Percentiles rank a stretch among this genome's conserved stretches.
These are phyloP conservation scores for Lactarius trivialis DNA, from an alignment of 768 basidiomycete genomes.

Conservation along the genomic window DNA sequence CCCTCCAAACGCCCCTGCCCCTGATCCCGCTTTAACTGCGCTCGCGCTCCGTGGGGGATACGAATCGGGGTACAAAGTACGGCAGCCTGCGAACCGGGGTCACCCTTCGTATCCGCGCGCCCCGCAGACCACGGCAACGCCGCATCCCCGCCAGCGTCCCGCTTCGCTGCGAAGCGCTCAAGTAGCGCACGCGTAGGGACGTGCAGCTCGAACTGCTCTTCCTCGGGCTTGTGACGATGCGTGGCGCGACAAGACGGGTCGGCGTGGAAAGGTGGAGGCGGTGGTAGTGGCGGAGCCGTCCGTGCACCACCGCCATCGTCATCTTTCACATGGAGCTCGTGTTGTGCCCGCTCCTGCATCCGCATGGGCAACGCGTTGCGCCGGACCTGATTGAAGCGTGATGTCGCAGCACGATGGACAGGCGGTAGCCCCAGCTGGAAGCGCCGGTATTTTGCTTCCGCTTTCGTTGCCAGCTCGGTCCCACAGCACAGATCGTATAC, in stretches of 20 bases:
- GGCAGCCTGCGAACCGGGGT: conserved; percentile 2
- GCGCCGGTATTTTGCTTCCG: background rate
- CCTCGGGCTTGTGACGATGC: conserved; percentile 8
- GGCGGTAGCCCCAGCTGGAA: conserved; percentile 9
- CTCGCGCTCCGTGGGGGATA: background rate
- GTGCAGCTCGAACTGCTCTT: conserved; percentile 15
- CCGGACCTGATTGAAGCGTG: conserved; percentile 10
- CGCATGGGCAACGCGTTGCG: conserved; percentile 10
- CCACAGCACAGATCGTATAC: conserved; percentile 10
- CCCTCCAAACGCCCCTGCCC: background rate
- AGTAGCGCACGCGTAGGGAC: conserved; percentile 5
- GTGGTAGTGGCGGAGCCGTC: no score
- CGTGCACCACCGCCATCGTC: background rate
- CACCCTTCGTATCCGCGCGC: background rate
- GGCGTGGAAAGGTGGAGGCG: conserved; percentile 5
- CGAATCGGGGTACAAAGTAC: conserved; percentile 8
- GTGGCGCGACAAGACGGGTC: conserved; percentile 10
- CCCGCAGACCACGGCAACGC: conserved; percentile 7
- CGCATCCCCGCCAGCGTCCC: background rate
- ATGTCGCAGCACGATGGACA: background rate
- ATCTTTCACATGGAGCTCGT: background rate
- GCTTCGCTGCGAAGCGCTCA: background rate
- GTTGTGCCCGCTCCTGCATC: background rate
- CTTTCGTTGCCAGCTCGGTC: background rate
- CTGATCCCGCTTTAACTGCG: no score